Evolutionary conservation across 2,329 filamentous ascomycete species (phyloP), one percentile per base, ranked within the genome.

Genomic region (Biscogniauxia sp.): DNA sequence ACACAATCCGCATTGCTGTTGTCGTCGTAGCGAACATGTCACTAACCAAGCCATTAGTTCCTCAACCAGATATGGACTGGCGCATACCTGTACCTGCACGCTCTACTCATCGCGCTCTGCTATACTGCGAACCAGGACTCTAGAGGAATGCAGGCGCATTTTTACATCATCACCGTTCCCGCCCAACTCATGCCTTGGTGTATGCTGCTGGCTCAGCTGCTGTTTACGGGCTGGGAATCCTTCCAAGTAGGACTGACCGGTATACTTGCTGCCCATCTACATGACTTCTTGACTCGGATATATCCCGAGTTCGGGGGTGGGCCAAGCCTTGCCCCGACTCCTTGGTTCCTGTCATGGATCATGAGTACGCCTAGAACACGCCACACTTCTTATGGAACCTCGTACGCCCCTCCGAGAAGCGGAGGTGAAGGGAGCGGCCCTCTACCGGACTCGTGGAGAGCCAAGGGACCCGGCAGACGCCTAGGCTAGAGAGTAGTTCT

Each of bases 231-330:
- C 11, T 81, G 82, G 41, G 67, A 75, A 2, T 77, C 77, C 19
- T 83, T 90, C 11, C 72, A 90, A 59, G 70, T 88, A 3, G 88
- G 96, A 71, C 75, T 86, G 4, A 91, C 86, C 37, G 95, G 95
- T n/a, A 81, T 99, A 11, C 66, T 96, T 51, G 91, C 93, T 13
- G 93, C 93, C 4, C 95, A 99, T 74, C 71, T 95, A 20, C 96
- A 92, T 76, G 91, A 98, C 73, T 99, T 98, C 72, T 76, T 97
- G 55, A 92, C 91, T 1, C 85, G 91, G 54, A 83, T 97, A 51
- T 98, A 93, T 82, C 95, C 95, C 5, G 87, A 91, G 58, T 95
- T 95, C 72, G 94, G 93, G 32, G 91, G 91, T 59, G 95, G 95
- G 0, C 82, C 80, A 56, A 96, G 93, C 71, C 82, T 89, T 54